phyloP scores from a whole-genome alignment of 2,329 filamentous ascomycete species.

The Fusarium redolens region DNA sequence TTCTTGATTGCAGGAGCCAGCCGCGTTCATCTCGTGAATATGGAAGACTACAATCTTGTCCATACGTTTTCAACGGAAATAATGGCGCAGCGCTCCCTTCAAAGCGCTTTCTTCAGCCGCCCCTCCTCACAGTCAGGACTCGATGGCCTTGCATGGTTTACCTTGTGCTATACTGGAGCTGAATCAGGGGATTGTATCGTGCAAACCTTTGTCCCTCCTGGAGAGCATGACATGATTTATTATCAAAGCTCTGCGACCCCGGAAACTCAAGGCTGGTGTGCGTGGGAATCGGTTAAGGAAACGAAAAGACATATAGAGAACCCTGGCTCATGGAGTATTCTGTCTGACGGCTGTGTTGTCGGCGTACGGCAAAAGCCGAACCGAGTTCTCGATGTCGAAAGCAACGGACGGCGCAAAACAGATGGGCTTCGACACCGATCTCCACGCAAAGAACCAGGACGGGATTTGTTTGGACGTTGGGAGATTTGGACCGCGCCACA shows the following conservation, averaged over 20 bases:
- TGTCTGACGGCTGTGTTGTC: conserved; percentile 69
- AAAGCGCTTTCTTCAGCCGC: conserved; percentile 64
- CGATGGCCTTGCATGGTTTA: conserved; percentile 70
- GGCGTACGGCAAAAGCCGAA: conserved; percentile 66
- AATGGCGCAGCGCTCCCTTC: conserved; percentile 69
- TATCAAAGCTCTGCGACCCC: conserved; percentile 57
- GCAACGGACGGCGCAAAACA: conserved; percentile 24
- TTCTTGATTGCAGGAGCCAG: conserved; percentile 70
- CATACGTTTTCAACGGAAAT: conserved; percentile 70
- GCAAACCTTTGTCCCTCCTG: conserved; percentile 69
- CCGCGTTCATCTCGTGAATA: conserved; percentile 68
- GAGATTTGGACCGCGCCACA: conserved; percentile 66
- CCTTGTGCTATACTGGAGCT: conserved; percentile 70
- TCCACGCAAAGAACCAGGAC: conserved; percentile 36
- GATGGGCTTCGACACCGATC: conserved; percentile 48
- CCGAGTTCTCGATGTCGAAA: conserved; percentile 17
- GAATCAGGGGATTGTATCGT: conserved; percentile 72
- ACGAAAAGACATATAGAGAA: conserved; percentile 66
- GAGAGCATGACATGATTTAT: conserved; percentile 67
- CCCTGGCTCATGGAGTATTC: conserved; percentile 73
- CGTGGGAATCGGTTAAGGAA: conserved; percentile 64
- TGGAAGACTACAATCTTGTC: conserved; percentile 60
- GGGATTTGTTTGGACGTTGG: conserved; percentile 56
- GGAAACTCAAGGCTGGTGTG: conserved; percentile 58
- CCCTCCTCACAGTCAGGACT: conserved; percentile 62